Evolutionary conservation across 768 basidiomycete species (phyloP), one percentile per base, ranked within the genome.

Genomic region (Russula vinacea): DNA sequence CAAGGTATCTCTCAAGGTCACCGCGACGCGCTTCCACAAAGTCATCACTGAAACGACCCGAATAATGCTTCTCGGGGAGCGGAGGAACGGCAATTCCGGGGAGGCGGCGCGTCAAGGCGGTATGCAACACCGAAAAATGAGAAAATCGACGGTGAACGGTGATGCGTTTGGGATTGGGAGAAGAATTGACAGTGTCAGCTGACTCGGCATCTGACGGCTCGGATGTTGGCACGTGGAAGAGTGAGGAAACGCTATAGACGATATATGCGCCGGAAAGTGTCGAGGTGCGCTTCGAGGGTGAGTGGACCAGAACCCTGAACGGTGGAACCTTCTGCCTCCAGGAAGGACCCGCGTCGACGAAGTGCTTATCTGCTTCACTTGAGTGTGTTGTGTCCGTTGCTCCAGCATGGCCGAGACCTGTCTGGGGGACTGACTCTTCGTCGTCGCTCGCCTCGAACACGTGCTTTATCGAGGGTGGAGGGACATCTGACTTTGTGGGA

Each of bases 111-210:
- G 81, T 78, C 54, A 95, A 76, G 10, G 87, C 84, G 2, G 87
- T 85, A 67, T 92, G 88, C 35, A 95, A 79, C 56, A 86, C 80
- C 32, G 87, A 84, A 69, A 95, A 95, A 63, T 94, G 89, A 4
- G 91, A 92, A 76, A 90, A 95, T 8, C 92, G 86, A 13, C 92
- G 81, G 42, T 88, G 79, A 42, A 94, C 92, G 0, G 88, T 92
- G 64, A 93, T 82, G 37, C 84, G 78, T 11, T 80, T 77, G 1
- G 84, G 77, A 1, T 80, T 75, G 5, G 74, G 62, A 5, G 75
- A 71, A 14, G 63, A 62, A 14, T 68, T 73, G 50, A 65, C 53
- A 32, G 67, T 72, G 14, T 69, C 70, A 5, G 70, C 68, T 4
- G 65, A 66, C 2, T 69, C 68, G 2, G 71, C 62, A 2, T 67